These are phyloP conservation scores for Amanita subjunquillea DNA, from an alignment of 768 basidiomycete genomes.

Conservation along the genomic window DNA sequence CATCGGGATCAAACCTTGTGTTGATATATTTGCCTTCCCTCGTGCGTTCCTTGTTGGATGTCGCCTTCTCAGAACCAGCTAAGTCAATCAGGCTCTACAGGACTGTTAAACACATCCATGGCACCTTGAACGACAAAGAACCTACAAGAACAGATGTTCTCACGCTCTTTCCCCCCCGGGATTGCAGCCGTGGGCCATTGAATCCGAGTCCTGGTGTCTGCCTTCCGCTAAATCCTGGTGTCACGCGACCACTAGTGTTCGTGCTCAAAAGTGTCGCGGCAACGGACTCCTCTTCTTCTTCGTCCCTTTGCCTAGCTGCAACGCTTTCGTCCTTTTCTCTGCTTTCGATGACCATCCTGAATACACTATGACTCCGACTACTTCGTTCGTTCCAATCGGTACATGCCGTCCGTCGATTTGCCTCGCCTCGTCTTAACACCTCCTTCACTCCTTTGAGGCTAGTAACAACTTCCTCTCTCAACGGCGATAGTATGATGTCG, in stretches of 20 bases:
- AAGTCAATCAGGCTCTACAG: conserved; percentile 84
- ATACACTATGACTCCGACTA: conserved; percentile 90
- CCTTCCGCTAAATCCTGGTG: conserved; percentile 34
- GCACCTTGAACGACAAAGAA: conserved; percentile 4
- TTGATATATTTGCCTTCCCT: conserved; percentile 97
- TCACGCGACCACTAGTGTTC: conserved; percentile 20
- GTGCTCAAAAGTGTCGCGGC: background rate
- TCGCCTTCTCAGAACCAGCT: conserved; percentile 94
- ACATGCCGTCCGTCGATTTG: conserved; percentile 79
- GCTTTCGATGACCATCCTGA: conserved; percentile 87
- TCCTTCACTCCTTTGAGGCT: conserved; percentile 79
- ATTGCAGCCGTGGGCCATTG: conserved; percentile 55
- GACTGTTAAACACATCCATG: conserved; percentile 2
- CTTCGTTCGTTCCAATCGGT: conserved; percentile 99
- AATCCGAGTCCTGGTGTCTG: conserved; percentile 29
- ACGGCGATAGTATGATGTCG: conserved; percentile 59
- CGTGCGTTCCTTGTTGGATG: conserved; percentile 91
- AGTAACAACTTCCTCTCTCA: conserved; percentile 91
- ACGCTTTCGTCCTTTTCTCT: conserved; percentile 51
- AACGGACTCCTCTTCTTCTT: conserved; percentile 11
- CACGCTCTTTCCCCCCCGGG: conserved; percentile 70
- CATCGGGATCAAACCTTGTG: conserved; percentile 41
- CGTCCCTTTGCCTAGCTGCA: conserved; percentile 12
- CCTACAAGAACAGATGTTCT: conserved; percentile 66
- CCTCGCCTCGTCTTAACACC: conserved; percentile 78